Evolutionary conservation across 352 stramenopile species (phyloP).

Genomic region (Phytophthora sojae): DNA sequence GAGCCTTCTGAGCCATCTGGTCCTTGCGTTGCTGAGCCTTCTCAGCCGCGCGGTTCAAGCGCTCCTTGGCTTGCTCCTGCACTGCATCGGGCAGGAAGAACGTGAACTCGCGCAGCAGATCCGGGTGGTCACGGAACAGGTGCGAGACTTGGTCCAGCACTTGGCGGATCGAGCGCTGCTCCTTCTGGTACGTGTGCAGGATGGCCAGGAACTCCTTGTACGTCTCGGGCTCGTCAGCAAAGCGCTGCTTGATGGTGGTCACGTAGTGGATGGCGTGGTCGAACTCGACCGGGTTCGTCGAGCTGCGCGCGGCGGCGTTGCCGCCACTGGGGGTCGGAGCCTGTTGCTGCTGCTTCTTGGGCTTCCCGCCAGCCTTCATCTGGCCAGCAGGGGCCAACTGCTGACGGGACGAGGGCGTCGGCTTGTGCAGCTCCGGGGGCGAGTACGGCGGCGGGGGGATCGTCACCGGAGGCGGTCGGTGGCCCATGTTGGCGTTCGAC

Average conservation of each 20-base stretch:
- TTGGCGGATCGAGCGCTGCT: slow-evolving; percentile 98
- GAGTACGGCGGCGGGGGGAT: slow-evolving; percentile 78
- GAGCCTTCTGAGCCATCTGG: slow-evolving; percentile 58
- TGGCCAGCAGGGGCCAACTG: slow-evolving; percentile 43
- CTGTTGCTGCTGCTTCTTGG: slow-evolving; percentile 72
- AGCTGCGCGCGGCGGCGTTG: slow-evolving; percentile 44
- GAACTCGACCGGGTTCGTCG: slow-evolving; percentile 96
- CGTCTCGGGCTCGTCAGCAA: slow-evolving; percentile 96
- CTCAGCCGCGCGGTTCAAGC: slow-evolving; percentile 94
- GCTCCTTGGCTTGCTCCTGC: slow-evolving; percentile 97
- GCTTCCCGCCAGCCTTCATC: slow-evolving; percentile 45
- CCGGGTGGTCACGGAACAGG: slow-evolving; percentile 99
- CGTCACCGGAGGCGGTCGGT: slow-evolving; percentile 72
- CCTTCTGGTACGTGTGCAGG: slow-evolving; percentile 99
- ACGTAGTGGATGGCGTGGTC: slow-evolving; percentile 99
- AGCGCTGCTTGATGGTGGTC: slow-evolving; percentile 99
- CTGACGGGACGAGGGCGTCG: slow-evolving; percentile 58
- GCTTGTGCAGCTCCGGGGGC: slow-evolving; percentile 57
- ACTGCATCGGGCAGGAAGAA: slow-evolving; percentile 99
- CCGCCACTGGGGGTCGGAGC: slow-evolving; percentile 24
- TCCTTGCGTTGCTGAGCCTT: slow-evolving; percentile 94
- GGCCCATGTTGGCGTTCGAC: slow-evolving; percentile 46
- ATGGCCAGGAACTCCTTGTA: slow-evolving; percentile 99
- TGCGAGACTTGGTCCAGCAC: slow-evolving; percentile 97
- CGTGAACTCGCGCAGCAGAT: slow-evolving; percentile 99